These are phyloP conservation scores for Ligustrum vulgare DNA, from an alignment of 257 asterid species.

Conservation along the genomic window DNA sequence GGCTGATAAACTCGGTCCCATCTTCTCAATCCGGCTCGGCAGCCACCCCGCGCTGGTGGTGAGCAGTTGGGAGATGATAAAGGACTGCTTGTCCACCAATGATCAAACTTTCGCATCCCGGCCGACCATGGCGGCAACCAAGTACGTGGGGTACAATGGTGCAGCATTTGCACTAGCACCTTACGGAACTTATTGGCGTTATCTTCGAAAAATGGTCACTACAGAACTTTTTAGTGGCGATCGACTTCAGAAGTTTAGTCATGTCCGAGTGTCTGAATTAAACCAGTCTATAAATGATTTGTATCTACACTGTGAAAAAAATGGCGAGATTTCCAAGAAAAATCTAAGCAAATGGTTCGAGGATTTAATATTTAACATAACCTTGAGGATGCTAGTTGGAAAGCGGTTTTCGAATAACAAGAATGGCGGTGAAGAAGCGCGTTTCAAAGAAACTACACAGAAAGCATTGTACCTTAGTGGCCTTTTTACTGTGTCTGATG, in stretches of 20 bases:
- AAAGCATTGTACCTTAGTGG: slow-evolving; percentile 45
- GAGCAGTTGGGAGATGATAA: slow-evolving; percentile 42
- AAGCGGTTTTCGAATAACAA: slow-evolving; percentile 27
- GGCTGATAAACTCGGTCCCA: slow-evolving; percentile 60
- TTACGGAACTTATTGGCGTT: slow-evolving; percentile 64
- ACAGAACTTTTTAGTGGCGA: slow-evolving; percentile 41
- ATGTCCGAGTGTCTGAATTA: slow-evolving; percentile 40
- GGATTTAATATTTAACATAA: slow-evolving; percentile 40
- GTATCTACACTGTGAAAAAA: slow-evolving; percentile 7
- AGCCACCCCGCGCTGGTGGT: slow-evolving; percentile 44
- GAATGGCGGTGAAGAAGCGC: slow-evolving; percentile 19
- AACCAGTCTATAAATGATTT: slow-evolving; percentile 30
- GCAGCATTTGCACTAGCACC: slow-evolving; percentile 45
- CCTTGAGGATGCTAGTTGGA: slow-evolving; percentile 41
- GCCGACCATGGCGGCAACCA: slow-evolving; percentile 36
- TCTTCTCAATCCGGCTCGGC: slow-evolving; percentile 58
- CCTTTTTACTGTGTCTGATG: slow-evolving; percentile 51
- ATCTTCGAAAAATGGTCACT: slow-evolving; percentile 47
- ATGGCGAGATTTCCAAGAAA: background rate
- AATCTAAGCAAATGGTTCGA: slow-evolving; percentile 39
- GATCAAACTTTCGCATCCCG: slow-evolving; percentile 47
- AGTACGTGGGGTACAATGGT: slow-evolving; percentile 37
- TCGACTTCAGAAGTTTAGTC: slow-evolving; percentile 42
- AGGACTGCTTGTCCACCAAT: slow-evolving; percentile 58
- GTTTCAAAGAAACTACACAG: slow-evolving; percentile 41